phyloP scores from a whole-genome alignment of 2,329 filamentous ascomycete species.

The Boeremia exigua region DNA sequence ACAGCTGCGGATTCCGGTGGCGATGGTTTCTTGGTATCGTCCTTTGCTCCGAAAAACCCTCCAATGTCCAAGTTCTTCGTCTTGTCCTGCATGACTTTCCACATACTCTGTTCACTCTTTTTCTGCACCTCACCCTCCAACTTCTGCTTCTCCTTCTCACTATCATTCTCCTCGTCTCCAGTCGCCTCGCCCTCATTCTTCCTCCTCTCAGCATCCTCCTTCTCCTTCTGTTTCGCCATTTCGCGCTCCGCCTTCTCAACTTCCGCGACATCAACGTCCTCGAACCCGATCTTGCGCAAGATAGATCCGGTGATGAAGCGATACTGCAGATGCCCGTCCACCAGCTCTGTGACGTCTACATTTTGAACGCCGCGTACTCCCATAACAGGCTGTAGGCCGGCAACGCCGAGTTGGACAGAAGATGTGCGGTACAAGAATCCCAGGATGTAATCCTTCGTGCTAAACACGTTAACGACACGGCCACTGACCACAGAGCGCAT shows the following conservation, averaged over 20 bases:
- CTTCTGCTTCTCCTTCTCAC: constrained; percentile 43
- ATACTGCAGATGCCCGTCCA: constrained; percentile 59
- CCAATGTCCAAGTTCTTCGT: constrained; percentile 39
- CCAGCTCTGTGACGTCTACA: constrained; percentile 59
- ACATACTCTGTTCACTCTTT: constrained; percentile 53
- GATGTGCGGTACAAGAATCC: constrained; percentile 87
- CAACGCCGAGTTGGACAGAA: constrained; percentile 81
- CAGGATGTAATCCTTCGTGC: constrained; percentile 84
- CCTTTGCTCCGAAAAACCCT: constrained; percentile 15
- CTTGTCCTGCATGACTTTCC: constrained; percentile 52
- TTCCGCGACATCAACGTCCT: constrained; percentile 56
- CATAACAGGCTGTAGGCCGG: constrained; percentile 77
- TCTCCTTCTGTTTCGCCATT: constrained; percentile 52
- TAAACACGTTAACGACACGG: constrained; percentile 85
- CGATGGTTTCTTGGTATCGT: not conserved
- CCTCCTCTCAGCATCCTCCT: constrained; percentile 47
- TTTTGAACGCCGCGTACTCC: constrained; percentile 70
- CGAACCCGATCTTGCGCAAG: constrained; percentile 60
- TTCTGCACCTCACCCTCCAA: constrained; percentile 52
- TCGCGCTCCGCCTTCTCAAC: constrained; percentile 56
- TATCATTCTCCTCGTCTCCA: constrained; percentile 26
- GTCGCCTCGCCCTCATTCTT: constrained; percentile 37
- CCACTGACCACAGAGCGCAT: constrained; percentile 81
- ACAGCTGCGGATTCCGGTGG: not conserved
- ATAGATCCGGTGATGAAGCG: constrained; percentile 59